Evolutionary conservation across 306 rosid species (phyloP).

Genomic region (Malus domestica): DNA sequence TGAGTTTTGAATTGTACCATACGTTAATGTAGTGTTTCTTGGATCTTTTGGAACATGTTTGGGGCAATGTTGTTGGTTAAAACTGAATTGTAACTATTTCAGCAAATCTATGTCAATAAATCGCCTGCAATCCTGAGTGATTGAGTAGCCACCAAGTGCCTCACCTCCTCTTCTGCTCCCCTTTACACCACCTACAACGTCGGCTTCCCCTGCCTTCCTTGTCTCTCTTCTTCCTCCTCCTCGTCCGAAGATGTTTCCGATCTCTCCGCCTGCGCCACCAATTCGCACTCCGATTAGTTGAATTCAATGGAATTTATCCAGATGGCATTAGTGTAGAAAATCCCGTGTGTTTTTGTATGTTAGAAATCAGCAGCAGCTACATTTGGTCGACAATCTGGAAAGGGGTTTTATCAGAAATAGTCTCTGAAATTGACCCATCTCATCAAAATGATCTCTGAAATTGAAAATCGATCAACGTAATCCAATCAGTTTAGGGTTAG

Average conservation of each 20-base stretch:
- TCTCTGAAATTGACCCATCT: too few species aligned
- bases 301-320: not conserved
- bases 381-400: too few species aligned
- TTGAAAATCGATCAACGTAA: too few species aligned
- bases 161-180: slow-evolving; percentile 59
- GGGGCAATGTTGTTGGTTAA: too few species aligned
- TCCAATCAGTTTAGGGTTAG: too few species aligned
- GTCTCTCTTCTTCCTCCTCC: slow-evolving; percentile 8
- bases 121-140: slow-evolving; percentile 77
- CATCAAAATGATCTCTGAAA: too few species aligned
- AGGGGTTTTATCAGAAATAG: too few species aligned
- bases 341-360: too few species aligned
- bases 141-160: slow-evolving; percentile 45
- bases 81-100: slow-evolving; percentile 22
- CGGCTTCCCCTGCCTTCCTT: slow-evolving; percentile 26
- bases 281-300: slow-evolving; percentile 27
- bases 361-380: too few species aligned
- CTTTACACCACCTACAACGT: slow-evolving; percentile 39
- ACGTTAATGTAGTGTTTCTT: too few species aligned
- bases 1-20: too few species aligned
- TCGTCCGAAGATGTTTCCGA: not conserved
- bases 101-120: slow-evolving; percentile 55
- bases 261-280: not conserved
- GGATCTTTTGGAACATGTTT: too few species aligned
- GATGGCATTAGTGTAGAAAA: not conserved